Base-by-base conservation (phyloP, 2,329 filamentous ascomycete genomes). In the Pleoardoris graminearum region DNA sequence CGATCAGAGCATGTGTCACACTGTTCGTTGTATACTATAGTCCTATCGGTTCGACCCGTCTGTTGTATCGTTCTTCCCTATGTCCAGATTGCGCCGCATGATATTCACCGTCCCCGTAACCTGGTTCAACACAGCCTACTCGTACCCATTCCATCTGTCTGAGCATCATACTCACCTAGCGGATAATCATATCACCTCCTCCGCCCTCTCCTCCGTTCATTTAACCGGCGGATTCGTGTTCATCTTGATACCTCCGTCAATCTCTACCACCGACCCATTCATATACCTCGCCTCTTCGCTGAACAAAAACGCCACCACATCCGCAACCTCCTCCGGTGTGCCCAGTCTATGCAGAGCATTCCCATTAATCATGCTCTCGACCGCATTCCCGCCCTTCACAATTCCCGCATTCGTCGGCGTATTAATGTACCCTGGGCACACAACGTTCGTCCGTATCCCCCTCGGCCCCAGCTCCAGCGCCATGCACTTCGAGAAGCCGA, bases 391-490 rank as follows among this genome's bases (percentile, higher is more conserved):
- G 0, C 81, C 81, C 45, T 72, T 76, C 1, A 80, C 73, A 27
- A 82, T 78, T 4, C 76, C 76, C 7, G 78, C 77, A 68, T 80
- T 81, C 5, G 74, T 75, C 14, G 77, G 76, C 45, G 77, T 80
- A 55, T 78, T 69, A 43, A 78, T 79, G 39, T 77, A 76, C 4
- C 76, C 78, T 12, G 68, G 69, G 21, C 61, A 62, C 37, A 72
- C 59, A 12, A 65, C 59, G 55, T 72, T 71, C 10, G 66, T 65
- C 2, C 70, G 32, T 1, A 71, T 65, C 0, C 70, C 70, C 2
- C 58, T 50, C 0, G 69, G 68, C 1, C 68, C 70, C 1, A 71
- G 52, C 35, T 73, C 70, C 3, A 70, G 53, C 44, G 69, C 68
- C 25, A 69, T 59, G 35, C 59, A 65, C 50, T 72, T 73, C 2